Base-by-base conservation (phyloP, 164 flowering plant species). In the Cinnamomum micranthum region DNA sequence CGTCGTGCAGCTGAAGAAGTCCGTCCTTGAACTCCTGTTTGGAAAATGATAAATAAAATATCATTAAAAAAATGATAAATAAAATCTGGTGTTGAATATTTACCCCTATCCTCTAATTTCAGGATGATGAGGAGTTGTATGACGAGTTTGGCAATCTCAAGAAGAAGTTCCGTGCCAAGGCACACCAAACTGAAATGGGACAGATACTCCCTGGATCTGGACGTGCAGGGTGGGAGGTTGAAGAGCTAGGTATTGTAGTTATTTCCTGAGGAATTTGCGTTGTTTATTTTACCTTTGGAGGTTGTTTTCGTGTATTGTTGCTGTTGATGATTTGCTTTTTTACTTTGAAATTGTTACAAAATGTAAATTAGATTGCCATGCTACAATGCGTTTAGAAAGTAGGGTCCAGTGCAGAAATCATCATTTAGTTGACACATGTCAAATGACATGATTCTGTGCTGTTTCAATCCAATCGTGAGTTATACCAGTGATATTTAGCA, bases 121-220 rank as follows among this genome's bases (percentile, higher is more conserved):
- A 94, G 98, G 98, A 95, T 87, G 99, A 95, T 83, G 99, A 94
- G 28, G 99, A 95, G 81, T 62, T 95, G 89, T 95, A 95, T 86
- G 99, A 95, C 86, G 99, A 95, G 78, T 95, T 95, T 88, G 99
- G 99, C 52, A 92, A 92, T 82, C 89, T 95, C 28, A 95, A 93
- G 88, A 95, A 95, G 87, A 93, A 95, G 75, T 95, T 89, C 65
- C 97, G 99, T 78, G 97, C 86, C 64, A 95, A 90, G 86, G 77
- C 84, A 1, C 98, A 92, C 68, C 90, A 86, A 85, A 84, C 90
- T 70, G 97, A 92, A 82, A 74, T 80, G 75, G 89, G 80, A 50
- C 85, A 82, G 69, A 79, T 71, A 31, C 86, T 85, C 74, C 89
- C 93, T 65, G 99, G 96, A 65, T 85, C 91, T 73, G 99, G 98